Conservation (phyloP, 83 land plant genomes). For the Picea abies region DNA sequence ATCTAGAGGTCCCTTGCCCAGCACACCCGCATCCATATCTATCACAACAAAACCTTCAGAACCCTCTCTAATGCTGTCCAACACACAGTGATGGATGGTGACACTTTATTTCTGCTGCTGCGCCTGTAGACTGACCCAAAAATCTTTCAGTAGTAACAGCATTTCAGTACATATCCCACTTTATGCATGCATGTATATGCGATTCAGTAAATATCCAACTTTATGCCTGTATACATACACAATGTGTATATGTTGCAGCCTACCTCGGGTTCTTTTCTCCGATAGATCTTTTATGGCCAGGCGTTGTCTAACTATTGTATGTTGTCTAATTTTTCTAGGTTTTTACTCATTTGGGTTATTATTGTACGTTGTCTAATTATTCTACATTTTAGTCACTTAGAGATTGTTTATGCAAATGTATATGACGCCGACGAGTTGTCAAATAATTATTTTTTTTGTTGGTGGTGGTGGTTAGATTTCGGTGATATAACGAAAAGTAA, state of each 20-base stretch:
- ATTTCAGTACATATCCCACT: neutral
- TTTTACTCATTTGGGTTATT: no score
- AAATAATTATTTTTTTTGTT: no score
- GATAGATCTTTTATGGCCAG: no score
- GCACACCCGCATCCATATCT: constrained; percentile 4
- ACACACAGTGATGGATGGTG: neutral
- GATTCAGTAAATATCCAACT: neutral
- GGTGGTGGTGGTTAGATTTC: no score
- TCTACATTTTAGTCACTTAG: no score
- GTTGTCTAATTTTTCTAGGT: no score
- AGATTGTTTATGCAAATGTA: no score
- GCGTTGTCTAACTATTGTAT: no score
- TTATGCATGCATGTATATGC: neutral
- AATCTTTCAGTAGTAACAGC: neutral
- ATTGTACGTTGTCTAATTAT: no score
- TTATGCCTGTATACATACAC: neutral
- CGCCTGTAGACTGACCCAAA: neutral
- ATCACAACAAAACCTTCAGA: neutral
- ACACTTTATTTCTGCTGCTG: neutral
- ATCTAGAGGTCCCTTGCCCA: neutral
- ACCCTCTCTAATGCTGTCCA: neutral
- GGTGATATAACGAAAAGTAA: neutral
- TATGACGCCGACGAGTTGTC: no score
- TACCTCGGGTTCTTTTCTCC: no score
- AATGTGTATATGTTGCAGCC: no score